Evolutionary conservation across 148 eudicot species (phyloP).

Genomic region (Diospyros lotus): DNA sequence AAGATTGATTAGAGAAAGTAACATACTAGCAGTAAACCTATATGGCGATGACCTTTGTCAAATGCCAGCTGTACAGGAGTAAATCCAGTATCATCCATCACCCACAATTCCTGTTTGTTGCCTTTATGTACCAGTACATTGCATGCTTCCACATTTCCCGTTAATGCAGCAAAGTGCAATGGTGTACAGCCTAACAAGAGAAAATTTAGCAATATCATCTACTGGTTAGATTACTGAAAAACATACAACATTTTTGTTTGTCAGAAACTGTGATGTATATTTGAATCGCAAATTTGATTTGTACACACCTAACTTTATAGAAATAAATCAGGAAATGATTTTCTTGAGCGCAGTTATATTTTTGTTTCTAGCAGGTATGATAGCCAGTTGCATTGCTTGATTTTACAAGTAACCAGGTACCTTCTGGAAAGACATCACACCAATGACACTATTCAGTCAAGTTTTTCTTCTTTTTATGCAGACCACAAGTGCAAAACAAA

Average conservation of each 20-base stretch:
- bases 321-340: neutral
- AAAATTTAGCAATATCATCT: constrained; percentile 2
- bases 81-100: constrained; percentile 76
- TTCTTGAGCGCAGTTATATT: neutral
- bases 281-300: neutral
- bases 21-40: constrained; percentile 79
- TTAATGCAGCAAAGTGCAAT: constrained; percentile 84
- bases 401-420: neutral
- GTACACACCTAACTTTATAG: neutral
- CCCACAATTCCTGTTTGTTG: constrained; percentile 62
- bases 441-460: neutral
- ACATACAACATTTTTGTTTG: neutral
- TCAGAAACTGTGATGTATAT: too few species aligned
- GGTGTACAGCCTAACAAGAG: constrained; percentile 72
- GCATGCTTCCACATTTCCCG: constrained; percentile 76
- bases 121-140: constrained; percentile 81
- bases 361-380: neutral
- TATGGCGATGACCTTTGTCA: constrained; percentile 90
- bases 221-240: neutral
- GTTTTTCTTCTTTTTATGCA: neutral
- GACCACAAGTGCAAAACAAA: too few species aligned
- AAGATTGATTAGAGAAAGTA: constrained; percentile 12
- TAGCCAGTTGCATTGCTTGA: neutral
- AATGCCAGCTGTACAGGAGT: constrained; percentile 76
- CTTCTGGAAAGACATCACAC: neutral